Conservation (phyloP, 495 filamentous ascomycete species). For the Neurospora africana region DNA sequence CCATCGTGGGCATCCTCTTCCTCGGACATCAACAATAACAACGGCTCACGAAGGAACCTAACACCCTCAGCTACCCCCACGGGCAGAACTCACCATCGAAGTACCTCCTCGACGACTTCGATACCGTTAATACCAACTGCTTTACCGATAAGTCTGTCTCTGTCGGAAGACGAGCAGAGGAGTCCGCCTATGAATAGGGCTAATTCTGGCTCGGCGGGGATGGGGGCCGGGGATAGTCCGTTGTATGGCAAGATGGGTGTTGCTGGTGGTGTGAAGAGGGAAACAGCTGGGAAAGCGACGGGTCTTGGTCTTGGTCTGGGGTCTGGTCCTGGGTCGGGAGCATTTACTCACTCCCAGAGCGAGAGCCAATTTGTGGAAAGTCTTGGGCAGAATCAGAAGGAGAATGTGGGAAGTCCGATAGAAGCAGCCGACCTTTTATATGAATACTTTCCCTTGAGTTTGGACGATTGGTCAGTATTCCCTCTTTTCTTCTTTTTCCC, state of each 20-base stretch:
- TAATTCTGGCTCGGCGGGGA: constrained; percentile 24
- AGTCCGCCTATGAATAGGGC: constrained; percentile 31
- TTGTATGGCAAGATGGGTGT: constrained; percentile 5
- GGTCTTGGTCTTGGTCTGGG: not conserved
- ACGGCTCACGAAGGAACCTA: not conserved
- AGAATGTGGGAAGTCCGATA: constrained; percentile 40
- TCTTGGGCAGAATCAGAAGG: constrained; percentile 11
- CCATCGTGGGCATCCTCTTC: constrained; percentile 13
- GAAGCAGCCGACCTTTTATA: constrained; percentile 75
- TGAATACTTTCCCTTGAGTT: constrained; percentile 80
- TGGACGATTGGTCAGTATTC: constrained; percentile 64
- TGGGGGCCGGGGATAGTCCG: constrained; percentile 12
- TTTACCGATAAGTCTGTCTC: constrained; percentile 59
- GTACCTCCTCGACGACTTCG: not conserved
- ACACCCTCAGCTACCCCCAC: not conserved
- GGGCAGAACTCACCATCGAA: not conserved
- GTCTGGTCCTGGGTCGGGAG: not conserved
- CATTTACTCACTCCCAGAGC: not conserved
- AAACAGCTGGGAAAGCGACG: too few relatives aligned
- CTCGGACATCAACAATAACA: constrained; percentile 10
- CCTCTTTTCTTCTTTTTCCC: too few relatives aligned
- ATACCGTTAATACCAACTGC: constrained; percentile 6
- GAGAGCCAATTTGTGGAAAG: not conserved
- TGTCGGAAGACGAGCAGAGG: constrained; percentile 59
- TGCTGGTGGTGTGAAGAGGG: too few relatives aligned